Evolutionary conservation across 441 rosid genomes (phyloP), one percentile per base, ranked within the genome.

Genomic region (Populus hybrid): DNA sequence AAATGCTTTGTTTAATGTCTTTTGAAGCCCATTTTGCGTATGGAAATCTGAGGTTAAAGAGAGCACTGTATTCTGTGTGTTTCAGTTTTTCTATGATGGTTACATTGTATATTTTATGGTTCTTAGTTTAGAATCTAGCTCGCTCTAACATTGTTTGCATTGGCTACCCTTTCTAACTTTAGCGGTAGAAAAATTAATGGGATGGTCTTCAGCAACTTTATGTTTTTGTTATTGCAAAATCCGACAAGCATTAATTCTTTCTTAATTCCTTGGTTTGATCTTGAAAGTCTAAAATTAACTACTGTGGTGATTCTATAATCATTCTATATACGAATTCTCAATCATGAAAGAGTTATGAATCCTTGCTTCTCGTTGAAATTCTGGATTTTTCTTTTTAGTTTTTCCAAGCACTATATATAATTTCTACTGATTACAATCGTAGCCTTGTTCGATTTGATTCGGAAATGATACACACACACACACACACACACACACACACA

Each of bases 11-110:
- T 20, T 26, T 38, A 21, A 8, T 64, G 64, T 45, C 69, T 66
- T 66, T 77, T 77, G 14, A 42, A 65, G 6, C 14, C 69, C 78
- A 33, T 72, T 76, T 76, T 68, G 31, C 31, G 26, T 21, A 18
- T 59, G 40, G 40, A 64, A 61, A 64, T 74, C 76, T 63, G 69
- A 28, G 29, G 33, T 21, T 18, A 14, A 26, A 11, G n/a, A 35
- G 16, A 9, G 45, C 38, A 14, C 45, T 35, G 24, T 33, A 38
- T 31, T n/a, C 38, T 68, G 29, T 4, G 26, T 1, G 40, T n/a
- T 42, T 66, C 69, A 16, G 68, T 72, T 33, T 71, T 77, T 65
- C 45, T 66, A 78, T 50, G 53, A 31, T 66, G 80, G 72, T 72
- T 66, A 33, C 1, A 6, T 72, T 45, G 21, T 23, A 66, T 72